Conservation (phyloP, 2,329 filamentous ascomycete genomes). For the Raffaelea deltoideospora region DNA sequence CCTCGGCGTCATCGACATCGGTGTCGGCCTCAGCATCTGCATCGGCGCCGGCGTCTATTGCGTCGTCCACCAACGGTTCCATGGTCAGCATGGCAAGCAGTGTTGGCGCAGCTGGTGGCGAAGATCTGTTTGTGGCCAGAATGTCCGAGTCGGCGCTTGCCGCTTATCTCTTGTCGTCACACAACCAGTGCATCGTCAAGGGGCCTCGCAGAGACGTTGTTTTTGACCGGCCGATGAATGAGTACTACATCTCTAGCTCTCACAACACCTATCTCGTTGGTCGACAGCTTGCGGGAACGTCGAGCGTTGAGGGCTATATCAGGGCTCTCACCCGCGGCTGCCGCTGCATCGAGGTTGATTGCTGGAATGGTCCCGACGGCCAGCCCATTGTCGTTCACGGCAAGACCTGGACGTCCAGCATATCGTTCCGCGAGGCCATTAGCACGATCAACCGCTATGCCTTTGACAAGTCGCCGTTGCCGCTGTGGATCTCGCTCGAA, state of each 20-base stretch:
- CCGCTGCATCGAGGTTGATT: conserved; percentile 92
- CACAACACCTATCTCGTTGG: conserved; percentile 96
- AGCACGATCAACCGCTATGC: conserved; percentile 90
- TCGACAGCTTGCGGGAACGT: conserved; percentile 75
- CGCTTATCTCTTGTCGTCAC: conserved; percentile 58
- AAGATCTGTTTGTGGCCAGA: too few relatives aligned
- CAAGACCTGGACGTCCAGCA: conserved; percentile 72
- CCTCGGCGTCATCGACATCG: conserved; percentile 13
- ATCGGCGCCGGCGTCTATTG: not conserved
- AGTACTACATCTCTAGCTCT: conserved; percentile 96
- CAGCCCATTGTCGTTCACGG: conserved; percentile 86
- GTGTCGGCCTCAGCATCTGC: not conserved
- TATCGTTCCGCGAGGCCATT: conserved; percentile 84
- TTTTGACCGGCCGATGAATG: conserved; percentile 76
- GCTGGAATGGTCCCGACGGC: conserved; percentile 86
- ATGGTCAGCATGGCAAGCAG: conserved; percentile 1
- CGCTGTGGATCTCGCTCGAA: conserved; percentile 87
- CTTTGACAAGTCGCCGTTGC: conserved; percentile 74
- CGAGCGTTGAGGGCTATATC: conserved; percentile 92
- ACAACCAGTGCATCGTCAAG: conserved; percentile 52
- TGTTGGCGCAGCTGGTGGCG: too few relatives aligned
- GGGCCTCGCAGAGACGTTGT: conserved; percentile 44
- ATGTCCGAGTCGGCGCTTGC: conserved; percentile 73
- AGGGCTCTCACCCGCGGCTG: conserved; percentile 76
- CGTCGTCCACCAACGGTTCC: not conserved